These are phyloP conservation scores for Biancaea sappan DNA, from an alignment of 306 rosid genomes.

Conservation along the genomic window DNA sequence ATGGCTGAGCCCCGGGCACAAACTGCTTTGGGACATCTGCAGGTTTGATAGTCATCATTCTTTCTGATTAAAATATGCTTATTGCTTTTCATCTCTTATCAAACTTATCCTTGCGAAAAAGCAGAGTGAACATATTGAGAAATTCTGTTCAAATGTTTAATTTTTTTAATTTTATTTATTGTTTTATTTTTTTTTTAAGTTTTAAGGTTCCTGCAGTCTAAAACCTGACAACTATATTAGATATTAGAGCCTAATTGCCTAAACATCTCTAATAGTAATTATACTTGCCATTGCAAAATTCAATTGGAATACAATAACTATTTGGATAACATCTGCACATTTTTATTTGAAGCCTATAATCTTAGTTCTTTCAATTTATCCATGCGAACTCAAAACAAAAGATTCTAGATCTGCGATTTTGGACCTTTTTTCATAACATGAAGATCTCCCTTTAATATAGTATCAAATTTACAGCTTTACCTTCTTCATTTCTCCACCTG, in stretches of 20 bases:
- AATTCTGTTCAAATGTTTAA: background rate
- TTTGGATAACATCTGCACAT: background rate
- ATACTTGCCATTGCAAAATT: background rate
- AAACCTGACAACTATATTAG: background rate
- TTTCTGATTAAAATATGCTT: conserved; percentile 15
- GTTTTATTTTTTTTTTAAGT: background rate
- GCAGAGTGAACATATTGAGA: background rate
- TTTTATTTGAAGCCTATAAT: background rate
- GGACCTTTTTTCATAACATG: background rate
- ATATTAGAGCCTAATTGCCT: background rate
- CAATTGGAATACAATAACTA: background rate
- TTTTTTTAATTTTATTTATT: too few relatives aligned
- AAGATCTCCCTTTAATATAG: background rate
- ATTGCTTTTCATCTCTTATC: background rate
- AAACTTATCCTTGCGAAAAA: background rate
- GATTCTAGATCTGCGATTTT: background rate
- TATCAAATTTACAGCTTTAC: background rate
- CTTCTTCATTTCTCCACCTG: background rate
- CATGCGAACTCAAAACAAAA: background rate
- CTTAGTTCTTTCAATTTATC: background rate
- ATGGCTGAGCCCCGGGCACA: conserved; percentile 65
- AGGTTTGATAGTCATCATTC: conserved; percentile 44
- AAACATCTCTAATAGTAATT: background rate
- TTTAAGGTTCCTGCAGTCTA: background rate
- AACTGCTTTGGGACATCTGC: conserved; percentile 54